These are phyloP conservation scores for Citrus mangshanensis DNA, from an alignment of 345 rosid species.

Conservation along the genomic window DNA sequence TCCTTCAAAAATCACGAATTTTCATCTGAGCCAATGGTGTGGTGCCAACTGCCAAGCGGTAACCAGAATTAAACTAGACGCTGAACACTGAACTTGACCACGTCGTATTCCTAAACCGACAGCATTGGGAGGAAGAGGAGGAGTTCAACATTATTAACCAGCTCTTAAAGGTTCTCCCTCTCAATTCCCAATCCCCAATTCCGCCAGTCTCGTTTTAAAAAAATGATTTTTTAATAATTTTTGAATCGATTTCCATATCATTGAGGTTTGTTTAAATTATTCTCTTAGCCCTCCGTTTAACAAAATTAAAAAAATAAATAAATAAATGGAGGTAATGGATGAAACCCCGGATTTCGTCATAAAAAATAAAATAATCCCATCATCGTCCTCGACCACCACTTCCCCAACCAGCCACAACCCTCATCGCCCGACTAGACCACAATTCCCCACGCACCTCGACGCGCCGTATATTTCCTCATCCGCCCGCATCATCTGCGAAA, in stretches of 20 bases:
- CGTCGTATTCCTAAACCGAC: no score
- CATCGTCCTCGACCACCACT: conserved; percentile 12
- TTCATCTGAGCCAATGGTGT: no score
- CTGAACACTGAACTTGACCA: no score
- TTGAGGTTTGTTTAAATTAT: neutral
- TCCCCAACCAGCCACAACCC: neutral
- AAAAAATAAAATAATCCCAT: conserved; percentile 1
- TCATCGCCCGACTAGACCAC: neutral
- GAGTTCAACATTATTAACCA: no score
- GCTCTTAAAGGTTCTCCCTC: no score
- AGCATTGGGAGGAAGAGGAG: no score
- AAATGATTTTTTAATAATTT: no score
- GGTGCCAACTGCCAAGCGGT: no score
- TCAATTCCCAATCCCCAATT: no score
- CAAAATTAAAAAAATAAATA: neutral
- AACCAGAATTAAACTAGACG: no score
- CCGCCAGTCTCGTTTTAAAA: no score
- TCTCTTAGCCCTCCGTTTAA: neutral
- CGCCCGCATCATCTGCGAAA: conserved; percentile 32
- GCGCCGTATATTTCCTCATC: conserved; percentile 28
- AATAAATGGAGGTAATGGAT: neutral
- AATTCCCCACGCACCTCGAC: conserved; percentile 27
- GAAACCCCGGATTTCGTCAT: neutral
- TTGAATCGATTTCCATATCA: neutral
- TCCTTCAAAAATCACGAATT: no score